Base-by-base conservation (phyloP, 805 yeast genomes). In the Ogataea wickerhamii region DNA sequence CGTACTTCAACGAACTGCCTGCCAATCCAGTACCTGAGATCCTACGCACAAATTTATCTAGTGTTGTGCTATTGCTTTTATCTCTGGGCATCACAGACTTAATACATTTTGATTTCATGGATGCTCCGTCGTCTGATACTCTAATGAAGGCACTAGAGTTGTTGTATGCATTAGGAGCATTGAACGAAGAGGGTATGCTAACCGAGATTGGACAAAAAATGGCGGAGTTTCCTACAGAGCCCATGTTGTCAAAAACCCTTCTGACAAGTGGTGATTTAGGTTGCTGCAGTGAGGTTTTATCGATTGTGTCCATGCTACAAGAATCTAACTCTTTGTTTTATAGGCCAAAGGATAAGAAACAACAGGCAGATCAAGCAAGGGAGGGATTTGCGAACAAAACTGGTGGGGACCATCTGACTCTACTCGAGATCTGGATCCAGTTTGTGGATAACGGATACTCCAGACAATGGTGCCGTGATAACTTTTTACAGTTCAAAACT, bases 141-240 rank as follows among this genome's bases (percentile, higher is more conserved):
- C 64, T 94, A 49, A 74, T 84, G 11, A 78, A 80, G 37, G 82
- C 96, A 0, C 63, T 91, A 25, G 93, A 87, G 44, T 73, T 85
- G 35, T 64, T 93, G n/a, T 91, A 87, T 58, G 80, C 89, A 0
- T 60, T 93, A 6, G 95, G 95, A 0, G 98, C 97, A 0, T 63
- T 93, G 38, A 87, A 85, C 49, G 78, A 81, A 7, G 73, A 73
- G 39, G 98, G 98, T 0, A 70, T 75, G 35, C 64, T 93, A 27
- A 91, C 98, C 0, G 67, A 74, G 32, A 55, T 80, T 1, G 99
- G 98, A 0, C 63, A 82, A 29, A 75, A 77, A 44, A 89, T 93
- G 96, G 82, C 96, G 1, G 87, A 82, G 41, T 86, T 89, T 50
- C 98, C 98, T 0, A 74, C 89, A 45, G 95, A 87, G 49, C 97